A percentile compares a stretch with the other conserved stretches of the same genome.
Conservation (phyloP, 495 filamentous ascomycete genomes). For the Margaritispora aquatica region DNA sequence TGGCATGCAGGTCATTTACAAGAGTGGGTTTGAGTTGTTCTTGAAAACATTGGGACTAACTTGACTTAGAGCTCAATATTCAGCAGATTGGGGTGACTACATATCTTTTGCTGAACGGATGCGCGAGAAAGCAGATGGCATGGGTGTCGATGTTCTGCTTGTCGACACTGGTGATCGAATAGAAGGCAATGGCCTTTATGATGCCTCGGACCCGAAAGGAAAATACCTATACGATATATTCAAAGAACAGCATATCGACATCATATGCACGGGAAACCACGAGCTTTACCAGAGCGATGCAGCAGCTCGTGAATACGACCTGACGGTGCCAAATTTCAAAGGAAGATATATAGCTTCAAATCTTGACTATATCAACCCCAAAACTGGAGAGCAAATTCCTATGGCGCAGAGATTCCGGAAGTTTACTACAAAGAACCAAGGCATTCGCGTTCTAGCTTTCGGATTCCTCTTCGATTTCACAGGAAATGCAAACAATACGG, state of each 20-base stretch:
- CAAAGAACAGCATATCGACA: conserved; percentile 72
- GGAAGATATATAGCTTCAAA: conserved; percentile 82
- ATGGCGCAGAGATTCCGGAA: conserved; percentile 78
- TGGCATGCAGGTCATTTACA: conserved; percentile 93
- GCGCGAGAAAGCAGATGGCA: conserved; percentile 65
- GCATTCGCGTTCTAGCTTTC: conserved; percentile 77
- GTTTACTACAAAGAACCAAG: conserved; percentile 83
- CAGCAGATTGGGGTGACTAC: conserved; percentile 97
- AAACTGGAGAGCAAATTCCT: conserved; percentile 61
- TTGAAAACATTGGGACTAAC: conserved; percentile 1
- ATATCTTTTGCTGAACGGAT: conserved; percentile 85
- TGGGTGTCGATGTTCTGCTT: conserved; percentile 76
- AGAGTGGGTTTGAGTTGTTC: conserved; percentile 47
- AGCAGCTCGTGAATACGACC: conserved; percentile 66
- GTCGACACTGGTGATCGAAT: conserved; percentile 92
- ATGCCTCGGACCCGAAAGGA: conserved; percentile 81
- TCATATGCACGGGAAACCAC: conserved; percentile 89
- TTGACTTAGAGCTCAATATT: conserved; percentile 64
- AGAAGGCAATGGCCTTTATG: conserved; percentile 96
- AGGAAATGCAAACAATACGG: conserved; percentile 81
- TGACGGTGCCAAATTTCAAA: conserved; percentile 72
- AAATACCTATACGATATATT: conserved; percentile 83
- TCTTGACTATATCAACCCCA: conserved; percentile 76
- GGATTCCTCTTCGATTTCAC: conserved; percentile 94
- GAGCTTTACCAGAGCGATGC: conserved; percentile 82